phyloP scores from a whole-genome alignment of 306 rosid species.

The Rosa persica region DNA sequence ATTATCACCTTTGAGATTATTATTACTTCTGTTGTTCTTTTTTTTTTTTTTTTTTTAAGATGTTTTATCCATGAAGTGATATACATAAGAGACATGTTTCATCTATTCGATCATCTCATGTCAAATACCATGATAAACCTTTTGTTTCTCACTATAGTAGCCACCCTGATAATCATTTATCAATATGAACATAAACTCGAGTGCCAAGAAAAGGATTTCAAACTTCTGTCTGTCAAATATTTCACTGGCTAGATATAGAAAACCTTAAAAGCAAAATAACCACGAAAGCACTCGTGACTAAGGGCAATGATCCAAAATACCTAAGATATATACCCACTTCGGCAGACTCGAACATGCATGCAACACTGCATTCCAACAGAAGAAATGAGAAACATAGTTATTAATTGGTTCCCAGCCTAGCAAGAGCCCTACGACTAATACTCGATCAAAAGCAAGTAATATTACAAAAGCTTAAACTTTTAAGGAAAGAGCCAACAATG shows the following conservation, averaged over 20 bases:
- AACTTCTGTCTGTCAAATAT: neutral
- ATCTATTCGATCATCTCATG: neutral
- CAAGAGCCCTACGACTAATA: neutral
- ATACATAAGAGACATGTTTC: neutral
- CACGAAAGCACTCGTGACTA: neutral
- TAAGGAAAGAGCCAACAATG: neutral
- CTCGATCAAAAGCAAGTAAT: neutral
- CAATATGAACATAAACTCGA: neutral
- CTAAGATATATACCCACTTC: no score
- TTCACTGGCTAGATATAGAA: neutral
- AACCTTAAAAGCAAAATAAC: neutral
- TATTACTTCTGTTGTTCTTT: no score
- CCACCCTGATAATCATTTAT: neutral
- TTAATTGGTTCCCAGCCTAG: neutral
- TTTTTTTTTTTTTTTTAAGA: neutral
- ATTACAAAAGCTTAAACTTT: neutral
- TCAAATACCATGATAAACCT: neutral
- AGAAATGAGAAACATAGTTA: neutral
- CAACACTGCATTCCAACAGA: neutral
- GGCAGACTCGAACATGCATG: neutral
- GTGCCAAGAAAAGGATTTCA: neutral
- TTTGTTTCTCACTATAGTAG: neutral
- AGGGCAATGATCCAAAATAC: neutral
- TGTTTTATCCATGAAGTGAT: neutral
- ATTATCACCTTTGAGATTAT: neutral